phyloP scores from a whole-genome alignment of 1,284 basidiomycete species.

The Sanghuangporus baumii region DNA sequence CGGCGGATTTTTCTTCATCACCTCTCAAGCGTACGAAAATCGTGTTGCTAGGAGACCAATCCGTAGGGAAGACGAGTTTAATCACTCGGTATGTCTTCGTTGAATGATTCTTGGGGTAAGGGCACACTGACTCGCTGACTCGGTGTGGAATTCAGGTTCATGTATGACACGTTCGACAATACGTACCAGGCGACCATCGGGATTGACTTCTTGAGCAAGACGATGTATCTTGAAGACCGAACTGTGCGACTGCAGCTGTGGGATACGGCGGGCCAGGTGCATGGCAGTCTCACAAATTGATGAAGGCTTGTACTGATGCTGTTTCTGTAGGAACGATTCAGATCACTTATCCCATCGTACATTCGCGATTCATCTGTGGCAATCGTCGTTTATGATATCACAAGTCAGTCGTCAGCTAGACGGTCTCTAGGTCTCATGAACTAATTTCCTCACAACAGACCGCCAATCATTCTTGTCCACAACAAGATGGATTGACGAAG shows the following conservation, averaged over 20 bases:
- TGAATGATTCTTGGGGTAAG: neutral
- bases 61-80: slow-evolving; percentile 94
- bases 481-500: slow-evolving; percentile 99
- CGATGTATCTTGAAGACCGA: slow-evolving; percentile 98
- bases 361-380: slow-evolving; percentile 98
- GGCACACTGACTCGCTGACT: neutral
- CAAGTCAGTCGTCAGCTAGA: slow-evolving; percentile 58
- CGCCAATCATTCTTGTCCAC: slow-evolving; percentile 97
- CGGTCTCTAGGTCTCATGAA: neutral
- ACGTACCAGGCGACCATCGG: slow-evolving; percentile 99
- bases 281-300: neutral
- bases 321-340: slow-evolving; percentile 80
- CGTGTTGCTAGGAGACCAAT: slow-evolving; percentile 89
- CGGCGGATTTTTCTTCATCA: slow-evolving; percentile 76
- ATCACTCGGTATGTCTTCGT: slow-evolving; percentile 76
- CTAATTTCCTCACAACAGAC: slow-evolving; percentile 43
- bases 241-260: slow-evolving; percentile 97
- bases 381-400: slow-evolving; percentile 98
- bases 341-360: slow-evolving; percentile 97
- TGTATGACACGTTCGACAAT: slow-evolving; percentile 99
- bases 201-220: slow-evolving; percentile 99
- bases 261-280: slow-evolving; percentile 96
- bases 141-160: slow-evolving; percentile 55
- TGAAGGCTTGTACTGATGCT: neutral
- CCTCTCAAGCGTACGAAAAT: slow-evolving; percentile 96